These are phyloP conservation scores for Psilocybe tampanensis DNA, from an alignment of 768 basidiomycete species.

Conservation along the genomic window DNA sequence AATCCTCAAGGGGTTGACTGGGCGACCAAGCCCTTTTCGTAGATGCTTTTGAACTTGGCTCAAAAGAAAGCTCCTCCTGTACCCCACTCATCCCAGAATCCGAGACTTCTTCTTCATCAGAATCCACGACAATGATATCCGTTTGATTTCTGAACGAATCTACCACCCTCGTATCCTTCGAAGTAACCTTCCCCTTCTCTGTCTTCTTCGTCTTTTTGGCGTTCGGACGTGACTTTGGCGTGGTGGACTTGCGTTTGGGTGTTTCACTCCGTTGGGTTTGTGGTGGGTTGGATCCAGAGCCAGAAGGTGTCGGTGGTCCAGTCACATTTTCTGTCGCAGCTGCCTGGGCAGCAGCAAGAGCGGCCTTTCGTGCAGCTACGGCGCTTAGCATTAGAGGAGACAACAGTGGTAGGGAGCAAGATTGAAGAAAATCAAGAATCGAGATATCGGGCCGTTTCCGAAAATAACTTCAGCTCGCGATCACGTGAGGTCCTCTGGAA, in stretches of 20 bases:
- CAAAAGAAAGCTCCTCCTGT: constrained; percentile 11
- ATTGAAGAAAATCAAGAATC: no score
- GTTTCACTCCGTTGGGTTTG: constrained; percentile 5
- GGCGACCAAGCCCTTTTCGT: constrained; percentile 59
- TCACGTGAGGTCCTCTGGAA: no score
- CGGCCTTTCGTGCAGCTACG: constrained; percentile 70
- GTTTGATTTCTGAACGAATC: constrained; percentile 38
- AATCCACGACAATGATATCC: constrained; percentile 41
- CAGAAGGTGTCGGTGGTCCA: constrained; percentile 4
- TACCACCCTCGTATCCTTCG: constrained; percentile 21
- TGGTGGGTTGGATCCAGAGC: constrained; percentile 1
- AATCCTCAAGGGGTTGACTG: constrained; percentile 49
- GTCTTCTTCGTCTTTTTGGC: constrained; percentile 17
- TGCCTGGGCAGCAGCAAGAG: constrained; percentile 38
- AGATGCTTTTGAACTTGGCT: constrained; percentile 8
- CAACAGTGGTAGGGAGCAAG: no score
- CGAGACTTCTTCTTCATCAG: constrained; percentile 35
- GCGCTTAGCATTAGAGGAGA: constrained; percentile 63
- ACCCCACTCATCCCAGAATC: constrained; percentile 23
- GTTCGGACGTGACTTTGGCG: constrained; percentile 20
- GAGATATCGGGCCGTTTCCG: no score
- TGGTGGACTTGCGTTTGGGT: constrained; percentile 49
- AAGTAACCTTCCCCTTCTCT: constrained; percentile 29
- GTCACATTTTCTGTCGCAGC: constrained; percentile 14
- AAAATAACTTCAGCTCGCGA: no score